Evolutionary conservation across 2,329 filamentous ascomycete species (phyloP).

Genomic region (Xenosphaeropsis pyriputrescens): DNA sequence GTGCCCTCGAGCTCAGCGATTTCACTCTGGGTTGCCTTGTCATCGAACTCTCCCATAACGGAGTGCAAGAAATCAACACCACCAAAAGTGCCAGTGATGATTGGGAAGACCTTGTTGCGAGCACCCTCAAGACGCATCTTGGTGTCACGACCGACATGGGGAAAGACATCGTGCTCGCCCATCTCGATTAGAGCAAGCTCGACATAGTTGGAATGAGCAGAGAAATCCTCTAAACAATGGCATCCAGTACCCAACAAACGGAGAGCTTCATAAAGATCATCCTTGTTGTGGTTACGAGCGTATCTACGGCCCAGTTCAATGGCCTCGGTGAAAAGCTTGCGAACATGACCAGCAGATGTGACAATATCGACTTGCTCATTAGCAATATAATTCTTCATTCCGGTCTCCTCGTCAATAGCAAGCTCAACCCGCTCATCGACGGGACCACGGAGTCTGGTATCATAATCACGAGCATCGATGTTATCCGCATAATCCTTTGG

Average conservation of each 20-base stretch:
- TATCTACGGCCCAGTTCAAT: conserved; percentile 74
- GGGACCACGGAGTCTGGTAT: conserved; percentile 65
- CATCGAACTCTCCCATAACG: conserved; percentile 64
- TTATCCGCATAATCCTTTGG: conserved; percentile 81
- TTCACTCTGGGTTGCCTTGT: conserved; percentile 85
- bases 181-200: conserved; percentile 81
- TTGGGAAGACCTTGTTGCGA: conserved; percentile 54
- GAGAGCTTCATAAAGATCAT: conserved; percentile 77
- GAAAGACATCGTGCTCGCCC: conserved; percentile 69
- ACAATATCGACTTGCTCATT: conserved; percentile 67
- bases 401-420: conserved; percentile 58
- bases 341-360: conserved; percentile 67
- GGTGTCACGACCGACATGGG: conserved; percentile 71
- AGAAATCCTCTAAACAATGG: conserved; percentile 86
- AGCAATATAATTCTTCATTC: conserved; percentile 90
- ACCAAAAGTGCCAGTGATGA: conserved; percentile 85
- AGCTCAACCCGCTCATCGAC: conserved; percentile 70
- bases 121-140: conserved; percentile 54
- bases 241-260: conserved; percentile 75
- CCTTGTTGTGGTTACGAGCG: conserved; percentile 45
- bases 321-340: conserved; percentile 55
- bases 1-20: conserved; percentile 80
- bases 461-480: conserved; percentile 68
- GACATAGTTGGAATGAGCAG: conserved; percentile 86
- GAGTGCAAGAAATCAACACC: conserved; percentile 91